Evolutionary conservation across 2,329 filamentous ascomycete species (phyloP), one percentile per base, ranked within the genome.

Genomic region (Fusarium pseudocircinatum): DNA sequence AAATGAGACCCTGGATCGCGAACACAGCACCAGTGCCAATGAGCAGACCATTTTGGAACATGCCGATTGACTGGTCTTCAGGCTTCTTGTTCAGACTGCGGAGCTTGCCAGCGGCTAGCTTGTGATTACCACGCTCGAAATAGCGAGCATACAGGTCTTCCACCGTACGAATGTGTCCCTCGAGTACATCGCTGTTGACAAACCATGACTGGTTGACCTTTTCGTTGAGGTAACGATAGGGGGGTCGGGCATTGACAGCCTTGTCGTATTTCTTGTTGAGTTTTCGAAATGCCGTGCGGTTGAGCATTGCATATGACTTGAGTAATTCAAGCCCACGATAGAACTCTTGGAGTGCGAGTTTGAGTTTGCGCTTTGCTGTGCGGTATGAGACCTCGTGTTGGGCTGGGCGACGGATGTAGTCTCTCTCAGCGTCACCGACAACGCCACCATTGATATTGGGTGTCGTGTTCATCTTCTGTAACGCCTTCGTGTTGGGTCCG

Each of bases 251-350:
- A 76, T 95, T 90, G 63, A 95, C 90, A 5, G 93, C 90, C 84
- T 98, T 99, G 86, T 98, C 95, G 80, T 97, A 98, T 83, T 99
- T 99, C 82, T 99, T 99, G 83, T 97, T 98, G 79, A 99, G 94
- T 82, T 99, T 99, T 37, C 95, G 92, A 79, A 98, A 98, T 0
- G 95, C 96, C 1, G 94, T 97, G 54, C 94, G 90, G 81, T 99
- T 99, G 20, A 98, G 86, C 28, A 97, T 84, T 4, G 95, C 92
- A 78, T 97, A 99, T 0, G 94, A 93, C 83, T 98, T 98, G 67
- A 99, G 87, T 50, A 98, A 85, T 80, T 99, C 96, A 20, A 99
- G 87, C 2, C 94, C 93, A 26, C 96, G 92, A 80, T 99, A 98
- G 80, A 95, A 97, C 81, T 98, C 96, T 78, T 97, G 93, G 56